Conservation (phyloP, 164 flowering plant species). For the Vitis cinerea region DNA sequence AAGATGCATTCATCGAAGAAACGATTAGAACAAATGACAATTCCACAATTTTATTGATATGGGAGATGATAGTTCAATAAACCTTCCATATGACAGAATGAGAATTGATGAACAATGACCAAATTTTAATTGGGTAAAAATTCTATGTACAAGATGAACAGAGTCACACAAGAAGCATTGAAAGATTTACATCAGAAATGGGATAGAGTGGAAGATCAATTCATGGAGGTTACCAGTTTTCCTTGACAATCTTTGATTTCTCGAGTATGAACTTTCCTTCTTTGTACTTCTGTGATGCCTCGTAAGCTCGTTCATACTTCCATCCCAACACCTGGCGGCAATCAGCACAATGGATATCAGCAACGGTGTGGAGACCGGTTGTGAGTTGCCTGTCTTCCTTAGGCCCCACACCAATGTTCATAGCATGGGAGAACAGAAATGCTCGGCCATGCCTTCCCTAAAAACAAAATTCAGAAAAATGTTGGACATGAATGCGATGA, state of each 20-base stretch:
- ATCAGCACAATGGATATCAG: conserved; percentile 41
- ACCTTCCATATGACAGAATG: conserved; percentile 8
- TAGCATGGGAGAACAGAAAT: conserved; percentile 56
- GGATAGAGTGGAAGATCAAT: not conserved
- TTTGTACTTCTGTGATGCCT: conserved; percentile 66
- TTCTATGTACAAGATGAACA: conserved; percentile 20
- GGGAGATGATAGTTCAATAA: conserved; percentile 2
- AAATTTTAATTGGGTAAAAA: conserved; percentile 13
- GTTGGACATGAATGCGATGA: conserved; percentile 2
- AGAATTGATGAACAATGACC: conserved; percentile 15
- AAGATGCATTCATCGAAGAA: no score
- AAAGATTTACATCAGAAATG: conserved; percentile 11
- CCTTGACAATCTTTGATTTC: conserved; percentile 56
- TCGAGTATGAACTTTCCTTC: conserved; percentile 76
- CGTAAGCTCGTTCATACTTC: conserved; percentile 61
- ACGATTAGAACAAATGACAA: not conserved
- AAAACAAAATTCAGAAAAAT: conserved; percentile 12
- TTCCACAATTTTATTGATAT: conserved; percentile 10
- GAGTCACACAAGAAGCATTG: not conserved
- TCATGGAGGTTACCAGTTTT: conserved; percentile 43
- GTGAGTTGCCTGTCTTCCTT: conserved; percentile 48
- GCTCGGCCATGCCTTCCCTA: conserved; percentile 60
- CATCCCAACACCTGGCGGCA: conserved; percentile 55
- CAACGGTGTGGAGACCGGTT: conserved; percentile 61
- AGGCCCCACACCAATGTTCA: conserved; percentile 45